Evolutionary conservation across 2,329 filamentous ascomycete species (phyloP).

Genomic region (Cytospora leucostoma): DNA sequence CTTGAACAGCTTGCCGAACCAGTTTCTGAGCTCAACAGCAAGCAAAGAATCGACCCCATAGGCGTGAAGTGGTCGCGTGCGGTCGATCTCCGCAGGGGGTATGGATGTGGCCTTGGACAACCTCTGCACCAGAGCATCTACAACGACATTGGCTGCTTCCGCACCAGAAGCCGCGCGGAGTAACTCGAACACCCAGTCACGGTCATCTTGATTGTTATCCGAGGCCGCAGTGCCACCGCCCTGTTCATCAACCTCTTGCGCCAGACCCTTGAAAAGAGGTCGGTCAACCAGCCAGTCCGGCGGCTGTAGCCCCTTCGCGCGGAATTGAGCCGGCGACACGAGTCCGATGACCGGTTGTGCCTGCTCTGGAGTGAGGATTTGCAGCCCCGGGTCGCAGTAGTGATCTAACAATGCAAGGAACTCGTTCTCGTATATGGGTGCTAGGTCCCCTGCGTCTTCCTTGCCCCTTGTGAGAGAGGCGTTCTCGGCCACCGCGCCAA

Average conservation of each 20-base stretch:
- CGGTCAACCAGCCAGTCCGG: background rate
- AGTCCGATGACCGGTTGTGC: too few species aligned
- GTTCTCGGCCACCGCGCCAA: slow-evolving; percentile 31
- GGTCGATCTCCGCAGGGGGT: background rate
- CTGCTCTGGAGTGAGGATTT: too few species aligned
- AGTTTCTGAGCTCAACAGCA: background rate
- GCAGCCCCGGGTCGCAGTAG: too few species aligned
- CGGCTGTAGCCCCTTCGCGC: too few species aligned
- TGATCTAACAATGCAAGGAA: too few species aligned
- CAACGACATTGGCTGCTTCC: background rate
- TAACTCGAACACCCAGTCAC: background rate
- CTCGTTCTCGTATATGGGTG: too few species aligned
- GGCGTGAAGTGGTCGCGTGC: background rate
- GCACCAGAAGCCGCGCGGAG: background rate
- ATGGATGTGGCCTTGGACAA: background rate
- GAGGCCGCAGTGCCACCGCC: background rate
- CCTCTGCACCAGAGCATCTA: background rate
- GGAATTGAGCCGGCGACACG: too few species aligned
- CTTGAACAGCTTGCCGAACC: slow-evolving; percentile 34
- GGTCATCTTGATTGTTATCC: background rate
- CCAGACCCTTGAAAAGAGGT: background rate
- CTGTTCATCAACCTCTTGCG: background rate
- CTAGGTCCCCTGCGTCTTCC: too few species aligned
- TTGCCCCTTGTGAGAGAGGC: too few species aligned
- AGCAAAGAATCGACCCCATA: slow-evolving; percentile 9